phyloP scores from a whole-genome alignment of 1,284 basidiomycete genomes.

The Kalmanozyma brasiliensis region DNA sequence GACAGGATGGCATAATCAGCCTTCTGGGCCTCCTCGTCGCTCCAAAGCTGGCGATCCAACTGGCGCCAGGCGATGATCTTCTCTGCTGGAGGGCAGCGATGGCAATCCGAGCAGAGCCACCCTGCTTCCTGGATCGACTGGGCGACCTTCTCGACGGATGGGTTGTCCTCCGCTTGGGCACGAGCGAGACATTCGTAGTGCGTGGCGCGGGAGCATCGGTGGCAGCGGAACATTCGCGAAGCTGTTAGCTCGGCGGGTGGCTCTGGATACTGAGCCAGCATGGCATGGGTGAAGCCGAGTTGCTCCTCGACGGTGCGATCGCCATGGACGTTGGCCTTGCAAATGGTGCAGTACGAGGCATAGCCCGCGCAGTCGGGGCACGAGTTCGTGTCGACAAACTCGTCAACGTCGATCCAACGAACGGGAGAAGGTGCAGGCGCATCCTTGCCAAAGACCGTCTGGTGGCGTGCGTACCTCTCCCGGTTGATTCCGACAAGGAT shows the following conservation, averaged over 20 bases:
- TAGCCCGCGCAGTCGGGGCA: conserved; percentile 45
- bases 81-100: conserved; percentile 45
- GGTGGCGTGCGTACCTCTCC: conserved; percentile 17
- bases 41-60: conserved; percentile 27
- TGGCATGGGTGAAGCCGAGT: conserved; percentile 20
- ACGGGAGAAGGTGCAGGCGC: conserved; percentile 21
- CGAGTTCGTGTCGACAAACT: conserved; percentile 27
- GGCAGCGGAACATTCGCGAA: conserved; percentile 48
- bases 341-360: conserved; percentile 40
- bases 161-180: conserved; percentile 8
- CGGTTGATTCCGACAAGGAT: conserved; percentile 41
- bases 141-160: conserved; percentile 37
- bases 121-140: conserved; percentile 21
- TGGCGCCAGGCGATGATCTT: conserved; percentile 54
- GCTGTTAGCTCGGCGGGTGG: conserved; percentile 23
- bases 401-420: conserved; percentile 30
- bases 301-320: conserved; percentile 21
- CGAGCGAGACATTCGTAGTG: conserved; percentile 51
- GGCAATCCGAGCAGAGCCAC: conserved; percentile 50
- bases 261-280: conserved; percentile 19
- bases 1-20: conserved; percentile 26
- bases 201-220: conserved; percentile 44
- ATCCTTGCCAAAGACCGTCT: conserved; percentile 16
- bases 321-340: conserved; percentile 32
- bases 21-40: conserved; percentile 29